Evolutionary conservation across 2,329 filamentous ascomycete species (phyloP), one percentile per base, ranked within the genome.

Genomic region (Curvularia sp.): DNA sequence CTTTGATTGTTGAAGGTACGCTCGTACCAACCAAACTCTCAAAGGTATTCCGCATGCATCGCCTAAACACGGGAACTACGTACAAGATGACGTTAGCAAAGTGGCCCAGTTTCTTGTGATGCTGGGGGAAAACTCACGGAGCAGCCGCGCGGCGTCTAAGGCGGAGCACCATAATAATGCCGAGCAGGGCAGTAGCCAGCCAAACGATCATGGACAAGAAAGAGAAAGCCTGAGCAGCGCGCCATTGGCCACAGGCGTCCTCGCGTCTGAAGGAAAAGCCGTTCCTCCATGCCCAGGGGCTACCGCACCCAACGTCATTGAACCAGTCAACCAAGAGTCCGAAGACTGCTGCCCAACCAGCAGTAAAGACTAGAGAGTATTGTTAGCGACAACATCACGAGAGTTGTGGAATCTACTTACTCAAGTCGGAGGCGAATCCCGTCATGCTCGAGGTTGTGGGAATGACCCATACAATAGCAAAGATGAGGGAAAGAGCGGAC

Each of bases 181-280:
- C 71, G 26, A 70, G 51, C 13, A 70, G 42, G 41, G 65, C 68
- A 47, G 87, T 89, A 12, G 81, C 84, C 41, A 92, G 83, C 89
- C 89, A 93, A 70, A 88, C 81, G 64, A 90, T 82, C 55, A 88
- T 88, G 2, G 87, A 88, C 54, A 92, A 77, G 78, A 93, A 93
- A 49, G 83, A 80, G 70, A 93, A 92, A 4, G 89, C 89, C 66
- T 91, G 84, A 61, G 86, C 82, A 41, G 90, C 86, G 78, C 89
- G 91, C 84, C 86, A 90, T 67, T 86, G 84, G 57, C 85, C 82
- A 76, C 90, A 94, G n/a, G 75, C 73, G 46, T 83, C 63, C 81
- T 52, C 42, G 42, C 65, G 67, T 30, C 60, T 64, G 15, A 70
- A 58, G 18, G 71, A 73, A 58, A 91, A 80, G 18, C 46, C 35